Conservation (phyloP, 768 basidiomycete species). For the Lactifluus volemus region DNA sequence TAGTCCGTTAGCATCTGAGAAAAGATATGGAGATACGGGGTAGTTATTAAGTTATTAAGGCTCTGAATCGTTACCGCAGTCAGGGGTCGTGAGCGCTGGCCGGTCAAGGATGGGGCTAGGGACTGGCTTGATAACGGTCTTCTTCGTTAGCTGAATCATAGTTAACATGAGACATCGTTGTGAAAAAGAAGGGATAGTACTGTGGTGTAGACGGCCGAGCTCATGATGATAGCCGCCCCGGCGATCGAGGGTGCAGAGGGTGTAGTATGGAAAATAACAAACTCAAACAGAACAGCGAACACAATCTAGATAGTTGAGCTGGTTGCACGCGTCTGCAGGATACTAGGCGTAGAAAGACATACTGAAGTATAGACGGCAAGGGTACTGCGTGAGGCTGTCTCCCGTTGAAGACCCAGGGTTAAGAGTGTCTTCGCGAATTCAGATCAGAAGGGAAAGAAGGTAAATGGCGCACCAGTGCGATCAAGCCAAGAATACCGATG, state of each 20-base stretch:
- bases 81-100: too few relatives aligned
- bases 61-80: neutral
- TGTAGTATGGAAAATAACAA: conserved; percentile 49
- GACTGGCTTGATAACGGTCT: neutral
- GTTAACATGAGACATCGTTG: neutral
- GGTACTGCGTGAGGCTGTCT: conserved; percentile 54
- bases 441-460: neutral
- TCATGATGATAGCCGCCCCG: conserved; percentile 58
- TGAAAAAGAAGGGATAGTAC: conserved; percentile 31
- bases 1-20: neutral
- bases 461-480: conserved; percentile 30
- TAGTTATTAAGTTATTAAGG: neutral
- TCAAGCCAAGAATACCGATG: conserved; percentile 46
- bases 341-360: conserved; percentile 19
- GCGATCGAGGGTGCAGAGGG: conserved; percentile 51
- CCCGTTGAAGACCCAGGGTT: conserved; percentile 54
- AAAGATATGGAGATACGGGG: neutral
- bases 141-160: neutral
- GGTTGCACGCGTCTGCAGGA: neutral
- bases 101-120: neutral
- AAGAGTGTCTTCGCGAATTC: conserved; percentile 36
- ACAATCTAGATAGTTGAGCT: conserved; percentile 33
- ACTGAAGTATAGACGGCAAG: conserved; percentile 53
- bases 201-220: conserved; percentile 54
- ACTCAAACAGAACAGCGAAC: conserved; percentile 60